Base-by-base conservation (phyloP, 2,329 filamentous ascomycete species). In the Colletotrichum euphorbiae region DNA sequence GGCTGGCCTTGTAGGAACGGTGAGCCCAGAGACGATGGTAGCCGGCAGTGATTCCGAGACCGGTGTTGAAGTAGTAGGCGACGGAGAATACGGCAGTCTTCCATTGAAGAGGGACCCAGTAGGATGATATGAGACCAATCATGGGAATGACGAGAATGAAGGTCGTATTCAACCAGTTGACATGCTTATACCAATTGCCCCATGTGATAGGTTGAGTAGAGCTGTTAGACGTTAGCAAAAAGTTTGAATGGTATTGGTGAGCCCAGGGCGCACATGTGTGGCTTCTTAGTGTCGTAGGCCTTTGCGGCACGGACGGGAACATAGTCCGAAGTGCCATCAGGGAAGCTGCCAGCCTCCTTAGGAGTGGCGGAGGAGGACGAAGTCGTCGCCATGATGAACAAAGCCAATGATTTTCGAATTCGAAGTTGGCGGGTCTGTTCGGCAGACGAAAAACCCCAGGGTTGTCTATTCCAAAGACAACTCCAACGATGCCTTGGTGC, bases 111-210 rank as follows among this genome's bases (percentile, higher is more conserved):
- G 93, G 93, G 51, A 93, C 91, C 90, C 91, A 97, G 81, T 92
- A 89, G 58, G 93, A 86, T 62, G 89, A 86, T 73, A 96, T 80
- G 76, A 91, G 87, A 71, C 94, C 94, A 66, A 87, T 84, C 54
- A 94, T 70, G 46, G 94, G 94, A 51, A 97, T 86, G 73, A 91
- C 85, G 72, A 97, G 80, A 78, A 97, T 95, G 78, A 97, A 87
- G 70, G 85, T 87, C 71, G 93, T 90, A 80, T 97, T 97, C 73
- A 97, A 86, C 93, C 94, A 97, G 86, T 97, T 94, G 84, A 97
- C 87, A 78, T 97, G 94, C 83, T 94, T 91, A 82, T 94, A 90
- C 92, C 93, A 96, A 84, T 97, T 97, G 75, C 85, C 83, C 80
- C 85, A 86, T 69, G 93, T 97, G 74, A 97, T 90, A 66, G 92